phyloP scores from a whole-genome alignment of 78 protist genomes.

The Thecamonas trahens region DNA sequence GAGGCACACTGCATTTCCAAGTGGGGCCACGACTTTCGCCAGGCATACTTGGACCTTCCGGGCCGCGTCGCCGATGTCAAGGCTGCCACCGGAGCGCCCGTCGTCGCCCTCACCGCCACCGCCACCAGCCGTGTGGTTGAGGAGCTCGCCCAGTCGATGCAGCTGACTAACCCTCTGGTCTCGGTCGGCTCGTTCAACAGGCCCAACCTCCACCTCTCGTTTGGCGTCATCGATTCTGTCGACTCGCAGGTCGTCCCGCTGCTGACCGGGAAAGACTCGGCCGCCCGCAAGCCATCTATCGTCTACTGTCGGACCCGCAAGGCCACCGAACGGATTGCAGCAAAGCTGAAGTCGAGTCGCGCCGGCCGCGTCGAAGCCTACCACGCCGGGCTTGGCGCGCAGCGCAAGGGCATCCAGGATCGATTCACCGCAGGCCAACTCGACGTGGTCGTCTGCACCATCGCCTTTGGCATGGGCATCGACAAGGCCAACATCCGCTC shows the following conservation, averaged over 20 bases:
- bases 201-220: constrained; percentile 24
- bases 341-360: no score
- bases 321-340: no score
- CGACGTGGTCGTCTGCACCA: constrained; percentile 58
- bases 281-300: no score
- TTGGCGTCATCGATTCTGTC: no score
- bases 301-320: no score
- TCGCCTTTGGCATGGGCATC: constrained; percentile 81
- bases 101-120: constrained; percentile 58
- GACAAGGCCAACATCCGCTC: constrained; percentile 45
- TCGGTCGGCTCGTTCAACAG: constrained; percentile 41
- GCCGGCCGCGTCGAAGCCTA: no score
- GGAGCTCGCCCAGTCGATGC: not conserved
- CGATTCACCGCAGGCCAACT: no score
- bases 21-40: constrained; percentile 81
- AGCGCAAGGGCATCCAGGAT: no score
- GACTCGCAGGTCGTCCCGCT: no score
- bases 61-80: not conserved
- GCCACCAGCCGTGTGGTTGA: constrained; percentile 15
- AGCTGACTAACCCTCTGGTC: not conserved
- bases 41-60: constrained; percentile 6
- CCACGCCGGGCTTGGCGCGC: no score
- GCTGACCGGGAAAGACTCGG: no score
- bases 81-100: no score
- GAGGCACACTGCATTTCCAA: constrained; percentile 78